These are phyloP conservation scores for Fragaria iinumae DNA, from an alignment of 306 rosid genomes.

Conservation along the genomic window DNA sequence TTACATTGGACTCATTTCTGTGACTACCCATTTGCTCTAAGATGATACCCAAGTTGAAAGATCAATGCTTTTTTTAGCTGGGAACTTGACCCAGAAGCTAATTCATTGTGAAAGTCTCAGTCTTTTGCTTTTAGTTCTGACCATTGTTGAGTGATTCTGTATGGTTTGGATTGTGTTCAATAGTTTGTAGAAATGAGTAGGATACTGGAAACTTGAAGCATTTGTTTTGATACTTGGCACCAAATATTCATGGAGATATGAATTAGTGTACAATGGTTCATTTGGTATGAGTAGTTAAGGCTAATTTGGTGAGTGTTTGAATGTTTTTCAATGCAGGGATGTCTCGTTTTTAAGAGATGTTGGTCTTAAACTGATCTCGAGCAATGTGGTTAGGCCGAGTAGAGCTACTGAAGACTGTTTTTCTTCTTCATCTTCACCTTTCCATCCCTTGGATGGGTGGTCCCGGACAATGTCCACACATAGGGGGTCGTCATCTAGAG, in stretches of 20 bases:
- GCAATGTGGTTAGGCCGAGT: constrained; percentile 36
- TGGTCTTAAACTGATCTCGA: constrained; percentile 28
- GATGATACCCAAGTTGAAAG: constrained; percentile 6
- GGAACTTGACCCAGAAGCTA: neutral
- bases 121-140: neutral
- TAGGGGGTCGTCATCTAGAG: constrained; percentile 41
- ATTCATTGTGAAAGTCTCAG: neutral
- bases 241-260: neutral
- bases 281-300: neutral
- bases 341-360: constrained; percentile 35
- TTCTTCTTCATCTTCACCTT: constrained; percentile 29
- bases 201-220: neutral
- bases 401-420: constrained; percentile 27
- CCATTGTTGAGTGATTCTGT: neutral
- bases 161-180: neutral
- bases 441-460: constrained; percentile 46
- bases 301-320: neutral
- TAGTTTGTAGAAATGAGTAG: neutral
- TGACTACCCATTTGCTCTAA: neutral
- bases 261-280: neutral
- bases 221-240: neutral
- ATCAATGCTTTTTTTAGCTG: constrained; percentile 3
- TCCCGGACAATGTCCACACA: constrained; percentile 67
- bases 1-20: neutral
- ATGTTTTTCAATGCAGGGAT: constrained; percentile 39